phyloP scores from a whole-genome alignment of 768 basidiomycete genomes.

The Calocybe gangraenosa region DNA sequence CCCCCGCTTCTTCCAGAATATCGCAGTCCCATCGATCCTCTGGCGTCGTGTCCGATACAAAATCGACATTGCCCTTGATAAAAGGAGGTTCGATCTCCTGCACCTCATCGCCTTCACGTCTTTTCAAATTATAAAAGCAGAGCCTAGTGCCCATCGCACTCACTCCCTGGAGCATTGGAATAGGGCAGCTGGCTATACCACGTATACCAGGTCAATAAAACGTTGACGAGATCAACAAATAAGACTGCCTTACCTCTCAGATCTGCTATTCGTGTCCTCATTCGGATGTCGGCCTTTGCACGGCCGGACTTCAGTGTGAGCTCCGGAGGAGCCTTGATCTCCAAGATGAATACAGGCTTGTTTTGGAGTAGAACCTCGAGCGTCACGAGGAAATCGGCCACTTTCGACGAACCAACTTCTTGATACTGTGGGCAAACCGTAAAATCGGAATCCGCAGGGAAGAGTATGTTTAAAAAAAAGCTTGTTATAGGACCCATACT shows the following conservation, averaged over 20 bases:
- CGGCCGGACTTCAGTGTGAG: slow-evolving; percentile 21
- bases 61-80: slow-evolving; percentile 9
- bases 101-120: no score
- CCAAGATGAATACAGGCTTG: slow-evolving; percentile 27
- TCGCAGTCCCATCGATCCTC: slow-evolving; percentile 31
- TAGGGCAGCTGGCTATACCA: slow-evolving; percentile 12
- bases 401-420: slow-evolving; percentile 7
- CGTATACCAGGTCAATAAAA: background rate
- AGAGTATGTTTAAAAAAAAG: slow-evolving; percentile 30
- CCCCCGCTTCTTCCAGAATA: slow-evolving; percentile 28
- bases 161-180: slow-evolving; percentile 23
- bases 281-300: slow-evolving; percentile 22
- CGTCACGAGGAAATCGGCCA: slow-evolving; percentile 2
- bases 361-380: slow-evolving; percentile 24
- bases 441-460: slow-evolving; percentile 29
- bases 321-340: slow-evolving; percentile 20
- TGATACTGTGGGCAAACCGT: slow-evolving; percentile 26
- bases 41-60: slow-evolving; percentile 23
- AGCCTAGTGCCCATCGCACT: slow-evolving; percentile 29
- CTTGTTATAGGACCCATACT: slow-evolving; percentile 28
- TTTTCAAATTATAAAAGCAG: slow-evolving; percentile 23
- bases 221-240: background rate
- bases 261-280: slow-evolving; percentile 23
- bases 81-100: slow-evolving; percentile 12
- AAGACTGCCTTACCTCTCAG: slow-evolving; percentile 13